These are phyloP conservation scores for Ophiorrhiza pumila DNA, from an alignment of 257 asterid genomes.

Conservation along the genomic window DNA sequence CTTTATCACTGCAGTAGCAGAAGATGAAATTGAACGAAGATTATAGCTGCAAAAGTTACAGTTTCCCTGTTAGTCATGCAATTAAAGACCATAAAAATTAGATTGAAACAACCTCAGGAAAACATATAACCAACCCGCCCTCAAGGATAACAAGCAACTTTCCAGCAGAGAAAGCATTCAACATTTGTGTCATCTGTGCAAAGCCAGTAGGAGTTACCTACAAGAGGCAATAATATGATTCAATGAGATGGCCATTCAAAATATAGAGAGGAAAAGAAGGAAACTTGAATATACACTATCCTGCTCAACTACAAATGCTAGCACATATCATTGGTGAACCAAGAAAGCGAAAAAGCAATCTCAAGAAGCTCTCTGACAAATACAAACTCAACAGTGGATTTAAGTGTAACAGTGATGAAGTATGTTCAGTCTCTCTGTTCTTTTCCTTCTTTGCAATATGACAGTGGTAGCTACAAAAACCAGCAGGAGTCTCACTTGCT, in stretches of 20 bases:
- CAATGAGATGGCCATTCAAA: background rate
- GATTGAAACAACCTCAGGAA: constrained; percentile 15
- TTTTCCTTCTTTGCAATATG: background rate
- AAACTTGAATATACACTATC: background rate
- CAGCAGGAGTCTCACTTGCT: background rate
- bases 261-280: background rate
- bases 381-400: background rate
- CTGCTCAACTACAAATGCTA: background rate
- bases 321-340: background rate
- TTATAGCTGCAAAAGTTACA: constrained; percentile 60
- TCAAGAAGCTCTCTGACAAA: constrained; percentile 2
- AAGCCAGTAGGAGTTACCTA: constrained; percentile 90
- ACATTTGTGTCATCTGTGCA: constrained; percentile 89
- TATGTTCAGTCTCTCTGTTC: no score
- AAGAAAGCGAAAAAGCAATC: background rate
- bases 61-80: constrained; percentile 17
- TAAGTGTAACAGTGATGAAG: background rate
- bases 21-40: constrained; percentile 91
- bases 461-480: background rate
- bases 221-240: constrained; percentile 11
- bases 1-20: constrained; percentile 90
- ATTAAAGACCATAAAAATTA: background rate
- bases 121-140: constrained; percentile 76
- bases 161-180: constrained; percentile 69
- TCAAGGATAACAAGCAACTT: constrained; percentile 92